These are phyloP conservation scores for Collariella sp. DNA, from an alignment of 495 filamentous ascomycete species.

Conservation along the genomic window DNA sequence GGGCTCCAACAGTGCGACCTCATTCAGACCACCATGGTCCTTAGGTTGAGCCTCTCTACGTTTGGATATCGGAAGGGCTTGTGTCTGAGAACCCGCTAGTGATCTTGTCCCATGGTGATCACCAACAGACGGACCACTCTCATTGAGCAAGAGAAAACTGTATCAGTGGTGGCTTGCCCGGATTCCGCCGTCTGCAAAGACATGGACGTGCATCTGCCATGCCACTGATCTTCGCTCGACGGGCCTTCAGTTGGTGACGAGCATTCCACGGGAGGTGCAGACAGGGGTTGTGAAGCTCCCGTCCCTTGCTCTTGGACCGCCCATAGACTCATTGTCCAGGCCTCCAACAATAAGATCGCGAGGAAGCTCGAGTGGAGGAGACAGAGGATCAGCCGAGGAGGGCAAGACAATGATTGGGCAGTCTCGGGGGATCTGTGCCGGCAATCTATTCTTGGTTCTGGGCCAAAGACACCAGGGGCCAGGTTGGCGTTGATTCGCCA, in stretches of 20 bases:
- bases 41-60: no score
- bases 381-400: conserved; percentile 2
- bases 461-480: conserved; percentile 12
- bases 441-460: conserved; percentile 33
- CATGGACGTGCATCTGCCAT: conserved; percentile 11
- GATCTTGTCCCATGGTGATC: neutral
- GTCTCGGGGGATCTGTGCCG: conserved; percentile 15
- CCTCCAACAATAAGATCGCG: neutral
- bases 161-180: neutral
- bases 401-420: conserved; percentile 18
- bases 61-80: neutral
- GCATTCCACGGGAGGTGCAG: no score
- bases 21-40: no score
- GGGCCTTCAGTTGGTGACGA: neutral
- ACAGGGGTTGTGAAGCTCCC: no score
- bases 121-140: neutral
- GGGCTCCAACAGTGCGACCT: conserved; percentile 6
- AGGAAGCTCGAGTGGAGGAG: neutral
- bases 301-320: neutral
- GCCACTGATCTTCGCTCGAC: conserved; percentile 1
- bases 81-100: neutral
- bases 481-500: conserved; percentile 19
- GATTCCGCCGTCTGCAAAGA: conserved; percentile 12
- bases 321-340: neutral
- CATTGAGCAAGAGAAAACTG: conserved; percentile 1